A percentile compares a stretch with the other conserved stretches of the same genome.
Conservation (phyloP, 805 yeast species). For the Cyberlindnera euphorbiiphila region DNA sequence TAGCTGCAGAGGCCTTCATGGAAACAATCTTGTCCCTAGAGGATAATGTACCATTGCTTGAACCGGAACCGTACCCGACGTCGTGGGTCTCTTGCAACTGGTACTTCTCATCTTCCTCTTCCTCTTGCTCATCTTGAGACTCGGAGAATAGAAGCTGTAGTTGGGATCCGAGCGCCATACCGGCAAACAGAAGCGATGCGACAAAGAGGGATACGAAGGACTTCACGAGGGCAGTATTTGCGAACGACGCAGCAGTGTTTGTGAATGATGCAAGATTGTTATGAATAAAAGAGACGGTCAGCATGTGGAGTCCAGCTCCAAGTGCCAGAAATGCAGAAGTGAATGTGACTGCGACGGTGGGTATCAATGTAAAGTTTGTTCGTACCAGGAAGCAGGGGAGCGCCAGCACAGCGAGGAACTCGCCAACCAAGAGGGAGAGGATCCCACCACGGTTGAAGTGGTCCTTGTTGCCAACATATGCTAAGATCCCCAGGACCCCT, state of each 20-base stretch:
- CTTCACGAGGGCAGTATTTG: conserved; percentile 4
- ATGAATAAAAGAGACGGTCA: conserved; percentile 10
- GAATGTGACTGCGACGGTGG: conserved; percentile 1
- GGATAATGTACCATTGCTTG: conserved; percentile 5
- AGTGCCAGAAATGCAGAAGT: conserved; percentile 15
- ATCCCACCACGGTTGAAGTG: conserved; percentile 3
- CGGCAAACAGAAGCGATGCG: conserved; percentile 11
- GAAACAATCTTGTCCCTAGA: conserved; percentile 16
- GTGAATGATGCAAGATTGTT: too few relatives aligned
- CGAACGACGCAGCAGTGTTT: background rate
- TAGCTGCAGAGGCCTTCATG: conserved; percentile 27
- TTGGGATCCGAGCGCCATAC: conserved; percentile 10
- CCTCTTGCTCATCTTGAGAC: background rate
- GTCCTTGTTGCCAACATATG: conserved; percentile 7
- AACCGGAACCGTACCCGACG: conserved; percentile 1
- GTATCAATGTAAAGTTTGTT: background rate
- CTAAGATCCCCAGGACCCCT: conserved; percentile 15
- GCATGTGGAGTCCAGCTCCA: conserved; percentile 26
- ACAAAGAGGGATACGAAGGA: conserved; percentile 11
- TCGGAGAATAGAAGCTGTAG: conserved; percentile 5
- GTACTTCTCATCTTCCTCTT: background rate
- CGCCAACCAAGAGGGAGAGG: conserved; percentile 13
- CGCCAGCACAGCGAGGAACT: conserved; percentile 10
- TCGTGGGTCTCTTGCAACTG: background rate
- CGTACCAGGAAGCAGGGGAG: conserved; percentile 10